Evolutionary conservation across 2,329 filamentous ascomycete species (phyloP), one percentile per base, ranked within the genome.

Genomic region (Fusarium torulosum): DNA sequence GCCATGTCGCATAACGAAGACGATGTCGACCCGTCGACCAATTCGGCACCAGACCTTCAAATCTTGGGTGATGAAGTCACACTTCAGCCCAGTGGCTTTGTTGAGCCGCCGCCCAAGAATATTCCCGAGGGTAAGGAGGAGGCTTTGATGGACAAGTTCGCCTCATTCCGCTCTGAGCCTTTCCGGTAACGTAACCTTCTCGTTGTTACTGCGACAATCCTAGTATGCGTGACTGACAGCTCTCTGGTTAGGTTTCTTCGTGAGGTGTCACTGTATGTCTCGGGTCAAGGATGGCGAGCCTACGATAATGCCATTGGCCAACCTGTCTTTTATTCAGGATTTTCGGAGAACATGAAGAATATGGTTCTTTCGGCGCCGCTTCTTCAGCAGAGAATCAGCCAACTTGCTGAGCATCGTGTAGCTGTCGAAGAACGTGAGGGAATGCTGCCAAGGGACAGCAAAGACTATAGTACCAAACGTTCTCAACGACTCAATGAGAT

Each of bases 301-400:
- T 99, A 99, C 81, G 93, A 98, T 75, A 84, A 91, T 65, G 86
- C 94, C 66, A 90, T 98, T 72, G 96, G 96, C 21, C 94, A 97
- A 77, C 93, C 94, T 11, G 90, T 97, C 67, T 98, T 95, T 82
- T 99, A 97, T 78, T 81, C 90, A 0, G 96, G 96, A 25, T 99
- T 97, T 80, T 91, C 90, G 27, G 95, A 97, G 67, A 89, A 93
- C 60, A 97, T 99, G 88, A 97, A 92, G 79, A 83, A 83, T 21
- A 85, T 86, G 72, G 91, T 98, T 27, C 82, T 97, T 72, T 88
- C 86, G 17, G 93, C 92, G 35, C 87, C 90, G 1, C 86, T 96
- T 68, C 82, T 99, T 29, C 90, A 90, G 70, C 80, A 81, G 44
- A 92, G 91, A 74, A 93, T 98, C 44, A 81, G 85, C 4, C 87